Evolutionary conservation across 2,329 filamentous ascomycete genomes (phyloP).

Genomic region (Alternaria incomplexa): DNA sequence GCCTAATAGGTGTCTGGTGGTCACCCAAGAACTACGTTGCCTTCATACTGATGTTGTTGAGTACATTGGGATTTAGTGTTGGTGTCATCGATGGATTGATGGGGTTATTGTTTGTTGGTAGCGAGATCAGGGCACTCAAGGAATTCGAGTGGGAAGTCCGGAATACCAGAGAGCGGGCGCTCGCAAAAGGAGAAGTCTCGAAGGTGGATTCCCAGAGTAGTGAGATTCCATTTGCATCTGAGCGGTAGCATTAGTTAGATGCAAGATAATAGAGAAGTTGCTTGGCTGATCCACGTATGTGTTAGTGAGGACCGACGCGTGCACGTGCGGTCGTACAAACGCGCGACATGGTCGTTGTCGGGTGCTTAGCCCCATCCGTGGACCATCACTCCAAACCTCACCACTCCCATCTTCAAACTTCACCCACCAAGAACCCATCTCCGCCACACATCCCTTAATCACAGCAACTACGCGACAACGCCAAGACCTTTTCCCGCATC

Average conservation of each 20-base stretch:
- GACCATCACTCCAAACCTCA: conserved; percentile 15
- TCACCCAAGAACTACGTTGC: conserved; percentile 75
- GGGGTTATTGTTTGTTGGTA: conserved; percentile 83
- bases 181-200: conserved; percentile 13
- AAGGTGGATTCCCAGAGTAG: conserved; percentile 3
- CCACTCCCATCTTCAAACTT: neutral
- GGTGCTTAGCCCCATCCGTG: conserved; percentile 6
- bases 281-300: neutral
- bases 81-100: conserved; percentile 86
- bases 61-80: conserved; percentile 75
- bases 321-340: conserved; percentile 24
- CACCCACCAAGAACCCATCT: neutral
- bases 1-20: conserved; percentile 86
- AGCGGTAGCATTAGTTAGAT: neutral
- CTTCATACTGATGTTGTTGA: conserved; percentile 80
- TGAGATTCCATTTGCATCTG: neutral
- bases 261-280: neutral
- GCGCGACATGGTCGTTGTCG: conserved; percentile 5
- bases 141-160: conserved; percentile 94
- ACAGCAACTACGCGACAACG: neutral
- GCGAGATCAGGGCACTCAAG: conserved; percentile 79
- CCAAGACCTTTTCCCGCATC: neutral
- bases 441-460: neutral
- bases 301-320: neutral
- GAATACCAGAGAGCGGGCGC: conserved; percentile 37